Evolutionary conservation across 345 rosid species (phyloP), one percentile per base, ranked within the genome.

Genomic region (Mangifera indica): DNA sequence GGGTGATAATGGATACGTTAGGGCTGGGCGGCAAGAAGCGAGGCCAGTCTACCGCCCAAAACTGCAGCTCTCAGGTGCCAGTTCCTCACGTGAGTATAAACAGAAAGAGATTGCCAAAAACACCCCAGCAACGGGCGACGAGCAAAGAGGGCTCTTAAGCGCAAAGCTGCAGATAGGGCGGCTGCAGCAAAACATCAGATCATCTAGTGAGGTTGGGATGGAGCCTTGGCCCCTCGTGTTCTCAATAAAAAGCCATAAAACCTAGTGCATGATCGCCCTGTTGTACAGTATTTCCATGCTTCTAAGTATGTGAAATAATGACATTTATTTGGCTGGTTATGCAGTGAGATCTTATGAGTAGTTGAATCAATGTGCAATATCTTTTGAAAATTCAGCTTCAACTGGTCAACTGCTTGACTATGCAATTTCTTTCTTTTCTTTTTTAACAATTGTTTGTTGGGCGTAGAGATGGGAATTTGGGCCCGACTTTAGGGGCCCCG

Each of bases 1-100:
- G 99, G 99, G 99, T 37, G 96, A 92, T 76, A 94, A 89, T 67
- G 97, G 98, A 25, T 92, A 83, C 57, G 97, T 94, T 49, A 84
- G 96, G 75, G 83, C 88, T 20, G 99, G 98, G n/a, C 91, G 85
- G 34, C 96, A 84, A 77, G 93, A 94, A 88, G 97, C 91, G 48
- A 87, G 93, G 76, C 99, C 93, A n/a, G 85, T 78, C 15, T 51
- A 53, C 56, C 81, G 73, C 49, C 71, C 84, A 48, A 79, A 72
- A 55, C 58, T 44, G 61, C 86, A 77, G 58, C 84, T 77, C 49
- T 68, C 81, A 0, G 96, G 78, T 46, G 88, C 94, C 12, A 82
- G 87, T 32, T 77, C 98, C 2, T 89, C 91, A 0, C 75, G 78
- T 11, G 88, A 82, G 74, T 87, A 90, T 26, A 85, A 81, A 74